A percentile compares a stretch with the other conserved stretches of the same genome.
Evolutionary conservation across 2,329 filamentous ascomycete species (phyloP).

Genomic region (Pseudocercospora musae): DNA sequence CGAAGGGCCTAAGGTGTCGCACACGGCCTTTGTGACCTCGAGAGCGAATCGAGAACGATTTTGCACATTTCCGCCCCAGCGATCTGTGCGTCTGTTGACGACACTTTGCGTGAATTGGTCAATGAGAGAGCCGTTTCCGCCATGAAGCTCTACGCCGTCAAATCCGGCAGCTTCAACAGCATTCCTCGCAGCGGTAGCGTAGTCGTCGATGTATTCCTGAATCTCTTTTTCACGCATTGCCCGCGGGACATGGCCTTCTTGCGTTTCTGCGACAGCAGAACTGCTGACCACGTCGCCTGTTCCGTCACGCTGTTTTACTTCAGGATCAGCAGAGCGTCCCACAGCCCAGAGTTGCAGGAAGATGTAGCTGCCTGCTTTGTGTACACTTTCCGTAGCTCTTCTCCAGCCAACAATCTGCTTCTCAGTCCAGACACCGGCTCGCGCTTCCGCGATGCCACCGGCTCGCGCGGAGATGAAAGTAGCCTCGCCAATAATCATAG

Average conservation of each 20-base stretch:
- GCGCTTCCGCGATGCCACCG: slow-evolving; percentile 25
- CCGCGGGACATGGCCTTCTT: background rate
- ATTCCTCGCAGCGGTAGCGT: slow-evolving; percentile 41
- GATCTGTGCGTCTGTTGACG: slow-evolving; percentile 51
- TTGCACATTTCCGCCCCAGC: slow-evolving; percentile 45
- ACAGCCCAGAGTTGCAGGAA: slow-evolving; percentile 47
- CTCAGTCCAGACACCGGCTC: slow-evolving; percentile 30
- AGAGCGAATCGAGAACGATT: slow-evolving; percentile 51
- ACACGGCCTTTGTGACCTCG: slow-evolving; percentile 51
- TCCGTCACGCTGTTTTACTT: slow-evolving; percentile 25
- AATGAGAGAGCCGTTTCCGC: slow-evolving; percentile 53
- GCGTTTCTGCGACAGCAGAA: slow-evolving; percentile 28
- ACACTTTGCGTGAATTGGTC: slow-evolving; percentile 60
- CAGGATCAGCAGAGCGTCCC: slow-evolving; percentile 45
- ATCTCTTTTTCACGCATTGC: slow-evolving; percentile 41
- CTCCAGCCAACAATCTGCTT: slow-evolving; percentile 51
- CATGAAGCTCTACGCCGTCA: slow-evolving; percentile 57
- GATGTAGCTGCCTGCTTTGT: slow-evolving; percentile 51
- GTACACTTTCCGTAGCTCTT: slow-evolving; percentile 50
- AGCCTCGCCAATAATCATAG: slow-evolving; percentile 36
- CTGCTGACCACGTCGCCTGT: slow-evolving; percentile 34
- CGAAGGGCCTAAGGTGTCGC: slow-evolving; percentile 47
- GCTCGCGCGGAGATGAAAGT: slow-evolving; percentile 35
- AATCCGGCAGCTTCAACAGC: slow-evolving; percentile 48
- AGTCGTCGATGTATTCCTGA: slow-evolving; percentile 35